Base-by-base conservation (phyloP, 306 rosid genomes). In the Argentina anserina region DNA sequence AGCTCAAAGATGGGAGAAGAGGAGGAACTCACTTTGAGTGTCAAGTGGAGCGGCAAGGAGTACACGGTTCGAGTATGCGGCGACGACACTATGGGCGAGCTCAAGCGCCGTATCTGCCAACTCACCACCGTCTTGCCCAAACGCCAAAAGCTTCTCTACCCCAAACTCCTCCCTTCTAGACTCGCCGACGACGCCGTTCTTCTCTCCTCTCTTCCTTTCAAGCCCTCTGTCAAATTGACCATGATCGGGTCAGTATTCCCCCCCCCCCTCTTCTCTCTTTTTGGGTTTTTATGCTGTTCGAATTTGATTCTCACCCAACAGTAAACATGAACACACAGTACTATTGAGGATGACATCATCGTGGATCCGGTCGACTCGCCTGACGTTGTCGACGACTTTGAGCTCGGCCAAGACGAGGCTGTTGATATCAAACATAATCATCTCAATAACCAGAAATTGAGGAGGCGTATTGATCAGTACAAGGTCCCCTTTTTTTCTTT, bases 41-140 rank as follows among this genome's bases (percentile, higher is more conserved):
- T 94, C 68, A 91, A 88, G 79, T 94, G 97, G 98, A 88, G 91
- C 75, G 97, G 97, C 1, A 94, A 89, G 43, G 98, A 94, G 62
- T 94, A 89, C 85, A 94, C 95, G 0, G 89, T 94, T 3, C 90
- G 96, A 26, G 83, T 94, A 0, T 94, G 97, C 65, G 91, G 84
- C 28, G 97, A 94, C 73, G 98, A 94, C 78, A 79, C 96, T 1
- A 80, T 91, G 1, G 91, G 91, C 12, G 97, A 94, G 77, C 73
- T 94, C 69, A 94, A 91, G 53, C 96, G 97, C n/a, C 92, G 98
- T 63, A 91, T 94, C 89, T 91, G 97, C 83, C 91, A 89, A 72
- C 52, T 86, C 61, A 94, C 98, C 33, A 91, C 70, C 81, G 98
- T 94, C 1, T 77, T 94, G 58, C 98, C 97, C 64, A 79, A 85